Conservation (phyloP, 2,329 filamentous ascomycete species). For the Alternaria longipes region DNA sequence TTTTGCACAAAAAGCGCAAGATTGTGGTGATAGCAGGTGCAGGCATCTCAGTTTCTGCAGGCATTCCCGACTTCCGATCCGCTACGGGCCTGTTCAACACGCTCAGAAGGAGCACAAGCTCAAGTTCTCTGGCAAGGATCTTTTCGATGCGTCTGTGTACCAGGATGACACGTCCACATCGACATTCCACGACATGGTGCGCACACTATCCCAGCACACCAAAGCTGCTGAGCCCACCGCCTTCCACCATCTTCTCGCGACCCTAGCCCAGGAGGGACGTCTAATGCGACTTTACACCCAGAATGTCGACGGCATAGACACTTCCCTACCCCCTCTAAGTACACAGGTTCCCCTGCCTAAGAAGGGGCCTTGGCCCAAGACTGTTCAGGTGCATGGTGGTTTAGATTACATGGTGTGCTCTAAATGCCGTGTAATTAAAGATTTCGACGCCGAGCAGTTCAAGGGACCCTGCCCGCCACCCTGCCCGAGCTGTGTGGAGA, state of each 20-base stretch:
- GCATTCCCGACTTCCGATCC: slow-evolving; percentile 96
- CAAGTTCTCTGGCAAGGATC: slow-evolving; percentile 90
- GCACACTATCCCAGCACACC: slow-evolving; percentile 82
- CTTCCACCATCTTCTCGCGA: slow-evolving; percentile 95
- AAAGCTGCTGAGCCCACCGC: slow-evolving; percentile 80
- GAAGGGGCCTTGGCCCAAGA: slow-evolving; percentile 91
- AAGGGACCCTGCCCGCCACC: slow-evolving; percentile 83
- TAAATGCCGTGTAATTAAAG: slow-evolving; percentile 81
- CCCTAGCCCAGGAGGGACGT: too few relatives aligned
- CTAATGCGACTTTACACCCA: slow-evolving; percentile 92
- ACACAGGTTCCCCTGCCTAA: slow-evolving; percentile 82
- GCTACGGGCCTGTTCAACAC: slow-evolving; percentile 88
- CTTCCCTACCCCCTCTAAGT: slow-evolving; percentile 77
- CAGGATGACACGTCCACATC: slow-evolving; percentile 88
- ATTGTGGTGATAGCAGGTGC: slow-evolving; percentile 97
- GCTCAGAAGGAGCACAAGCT: slow-evolving; percentile 85
- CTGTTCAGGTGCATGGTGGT: slow-evolving; percentile 92
- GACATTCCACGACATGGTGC: slow-evolving; percentile 96
- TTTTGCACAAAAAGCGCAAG: slow-evolving; percentile 88
- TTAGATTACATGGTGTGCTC: slow-evolving; percentile 96
- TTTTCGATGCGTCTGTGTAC: slow-evolving; percentile 98
- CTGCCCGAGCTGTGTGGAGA: slow-evolving; percentile 76
- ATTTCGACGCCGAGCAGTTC: slow-evolving; percentile 82
- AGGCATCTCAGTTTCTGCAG: slow-evolving; percentile 95
- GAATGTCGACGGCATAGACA: slow-evolving; percentile 96